Percentiles rank a stretch among this genome's conserved stretches.
phyloP scores from a whole-genome alignment of 2,329 filamentous ascomycete genomes.

The Dothideomycetidae sp. region DNA sequence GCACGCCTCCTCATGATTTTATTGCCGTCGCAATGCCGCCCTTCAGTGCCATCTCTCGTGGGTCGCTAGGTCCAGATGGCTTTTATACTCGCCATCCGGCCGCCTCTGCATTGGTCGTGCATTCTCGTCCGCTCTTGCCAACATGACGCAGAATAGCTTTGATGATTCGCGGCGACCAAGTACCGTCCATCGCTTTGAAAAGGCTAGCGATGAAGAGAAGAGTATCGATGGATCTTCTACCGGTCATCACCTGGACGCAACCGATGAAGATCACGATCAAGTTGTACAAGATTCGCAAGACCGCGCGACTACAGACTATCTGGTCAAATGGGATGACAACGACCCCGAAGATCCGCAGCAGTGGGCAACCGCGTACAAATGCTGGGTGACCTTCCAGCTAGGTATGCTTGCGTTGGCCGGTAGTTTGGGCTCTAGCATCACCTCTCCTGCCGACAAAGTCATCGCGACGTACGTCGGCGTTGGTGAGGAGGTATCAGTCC shows the following conservation, averaged over 20 bases:
- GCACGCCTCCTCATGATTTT: no score
- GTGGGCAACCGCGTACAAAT: constrained; percentile 31
- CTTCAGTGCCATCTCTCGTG: no score
- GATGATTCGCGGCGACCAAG: no score
- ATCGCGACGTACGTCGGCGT: constrained; percentile 32
- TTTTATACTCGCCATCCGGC: no score
- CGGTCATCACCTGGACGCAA: no score
- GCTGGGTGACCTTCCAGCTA: constrained; percentile 35
- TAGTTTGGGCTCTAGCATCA: constrained; percentile 37
- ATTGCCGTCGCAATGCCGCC: no score
- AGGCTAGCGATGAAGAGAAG: background rate
- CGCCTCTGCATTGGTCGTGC: no score
- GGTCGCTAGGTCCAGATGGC: no score
- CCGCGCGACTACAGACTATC: constrained; percentile 10
- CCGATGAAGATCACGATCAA: background rate
- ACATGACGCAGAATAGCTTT: no score
- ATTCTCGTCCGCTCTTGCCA: no score
- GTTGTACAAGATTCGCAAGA: background rate
- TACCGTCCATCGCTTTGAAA: background rate
- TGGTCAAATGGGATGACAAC: constrained; percentile 54
- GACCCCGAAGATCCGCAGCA: constrained; percentile 43
- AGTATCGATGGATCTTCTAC: no score
- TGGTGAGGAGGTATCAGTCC: constrained; percentile 30
- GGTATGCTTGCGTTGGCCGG: constrained; percentile 37
- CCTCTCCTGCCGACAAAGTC: constrained; percentile 31